Evolutionary conservation across 1,139 yeast genomes (phyloP), one percentile per base, ranked within the genome.

Genomic region (Sugiyamaella japonica): DNA sequence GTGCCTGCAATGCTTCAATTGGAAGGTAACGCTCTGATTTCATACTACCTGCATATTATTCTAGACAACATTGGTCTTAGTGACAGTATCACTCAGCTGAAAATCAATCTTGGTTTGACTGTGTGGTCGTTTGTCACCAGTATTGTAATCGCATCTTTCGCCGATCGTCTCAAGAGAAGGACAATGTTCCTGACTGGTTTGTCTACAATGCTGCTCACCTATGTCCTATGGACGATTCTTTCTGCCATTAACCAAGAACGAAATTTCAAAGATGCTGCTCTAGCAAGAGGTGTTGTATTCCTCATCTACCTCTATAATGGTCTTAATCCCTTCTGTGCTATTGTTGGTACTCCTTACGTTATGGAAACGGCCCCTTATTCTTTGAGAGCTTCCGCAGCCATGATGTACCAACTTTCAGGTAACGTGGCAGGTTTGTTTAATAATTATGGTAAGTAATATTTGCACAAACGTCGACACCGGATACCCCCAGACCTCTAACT

Each of bases 331-430:
- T 50, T 50, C 50, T 44, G 43, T 38, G 52, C 44, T 34, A 40
- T 36, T 34, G 44, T 40, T 32, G 39, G 31, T 16, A 25, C 38
- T 16, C 48, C 48, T 13, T 52, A 52, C 20, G 50, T 67, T 17
- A 70, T 70, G 52, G 78, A 75, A 60, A 65, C 34, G 3, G 73
- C 77, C 12, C 34, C 34, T 29, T 74, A 66, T 65, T 65, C 70
- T 13, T 59, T 66, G 47, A 62, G 74, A 61, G 67, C 71, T 45
- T 72, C 70, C 58, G 76, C 72, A 45, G 47, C 49, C 31, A 59
- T 60, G 12, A 20, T 60, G 56, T 43, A 62, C 54, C 48, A 51
- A 71, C 71, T 54, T 17, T 59, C 54, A 12, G 51, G 50, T 8
- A 54, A 48, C 42, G 49, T 60, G 31, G 67, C 52, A n/a, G 52